Percentiles rank a stretch among this genome's conserved stretches.
Conservation (phyloP, 2,329 filamentous ascomycete species). For the Claviceps maximensis region DNA sequence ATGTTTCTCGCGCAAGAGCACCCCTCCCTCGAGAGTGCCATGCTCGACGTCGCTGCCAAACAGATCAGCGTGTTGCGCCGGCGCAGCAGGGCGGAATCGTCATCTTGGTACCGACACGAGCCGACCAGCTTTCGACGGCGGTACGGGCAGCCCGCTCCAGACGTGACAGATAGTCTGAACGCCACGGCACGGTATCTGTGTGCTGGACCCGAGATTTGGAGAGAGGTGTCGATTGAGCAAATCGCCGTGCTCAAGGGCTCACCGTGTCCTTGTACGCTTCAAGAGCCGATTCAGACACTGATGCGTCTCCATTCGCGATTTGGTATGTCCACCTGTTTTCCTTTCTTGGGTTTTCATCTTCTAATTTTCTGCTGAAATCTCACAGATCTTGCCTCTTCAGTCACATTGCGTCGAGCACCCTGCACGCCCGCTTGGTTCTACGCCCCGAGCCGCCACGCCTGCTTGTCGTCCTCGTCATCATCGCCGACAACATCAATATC, state of each 20-base stretch:
- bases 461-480: neutral
- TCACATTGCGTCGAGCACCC: constrained; percentile 5
- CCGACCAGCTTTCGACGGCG: too few relatives aligned
- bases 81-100: neutral
- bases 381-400: constrained; percentile 9
- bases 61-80: constrained; percentile 5
- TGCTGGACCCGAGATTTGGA: constrained; percentile 5
- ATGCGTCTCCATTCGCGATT: constrained; percentile 7
- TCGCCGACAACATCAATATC: too few relatives aligned
- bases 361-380: too few relatives aligned
- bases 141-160: neutral
- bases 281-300: constrained; percentile 9
- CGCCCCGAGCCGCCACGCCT: neutral
- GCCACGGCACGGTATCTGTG: constrained; percentile 4
- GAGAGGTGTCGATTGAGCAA: constrained; percentile 1
- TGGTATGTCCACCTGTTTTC: constrained; percentile 4
- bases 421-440: constrained; percentile 4
- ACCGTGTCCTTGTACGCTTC: neutral
- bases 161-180: constrained; percentile 3
- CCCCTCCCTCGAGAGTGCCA: neutral
- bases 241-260: neutral
- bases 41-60: constrained; percentile 5
- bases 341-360: neutral
- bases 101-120: neutral
- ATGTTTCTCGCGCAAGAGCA: constrained; percentile 9